A percentile compares a stretch with the other conserved stretches of the same genome.
Evolutionary conservation across 2,329 filamentous ascomycete genomes (phyloP).

Genomic region (Neopestalotiopsis clavispora): DNA sequence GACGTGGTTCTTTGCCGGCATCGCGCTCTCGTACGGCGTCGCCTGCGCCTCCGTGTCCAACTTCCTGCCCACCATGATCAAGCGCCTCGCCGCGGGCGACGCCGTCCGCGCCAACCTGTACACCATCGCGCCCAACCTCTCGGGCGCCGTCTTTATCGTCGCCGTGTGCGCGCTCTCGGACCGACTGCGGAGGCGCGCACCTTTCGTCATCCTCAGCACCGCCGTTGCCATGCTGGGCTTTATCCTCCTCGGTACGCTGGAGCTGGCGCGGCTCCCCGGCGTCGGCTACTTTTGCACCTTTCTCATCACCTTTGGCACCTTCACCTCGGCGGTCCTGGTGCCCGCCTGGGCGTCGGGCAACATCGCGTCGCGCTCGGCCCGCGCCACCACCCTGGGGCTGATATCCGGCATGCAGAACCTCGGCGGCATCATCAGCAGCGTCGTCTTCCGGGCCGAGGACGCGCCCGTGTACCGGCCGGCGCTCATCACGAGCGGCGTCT

Average conservation of each 20-base stretch:
- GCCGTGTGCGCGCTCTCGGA: constrained; percentile 21
- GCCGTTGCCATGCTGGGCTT: constrained; percentile 24
- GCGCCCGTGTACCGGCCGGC: constrained; percentile 26
- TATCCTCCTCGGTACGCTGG: constrained; percentile 26
- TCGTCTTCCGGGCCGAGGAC: constrained; percentile 23
- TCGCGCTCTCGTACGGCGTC: constrained; percentile 24
- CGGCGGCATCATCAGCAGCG: constrained; percentile 24
- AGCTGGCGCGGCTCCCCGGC: constrained; percentile 24
- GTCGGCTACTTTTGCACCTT: constrained; percentile 31
- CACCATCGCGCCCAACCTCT: constrained; percentile 31
- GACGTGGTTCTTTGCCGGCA: constrained; percentile 23
- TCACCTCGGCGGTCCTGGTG: constrained; percentile 27
- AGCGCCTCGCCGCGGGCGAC: constrained; percentile 38
- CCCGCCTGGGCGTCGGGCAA: constrained; percentile 24
- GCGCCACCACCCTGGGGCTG: constrained; percentile 23
- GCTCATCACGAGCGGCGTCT: constrained; percentile 20
- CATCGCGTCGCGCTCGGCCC: constrained; percentile 21
- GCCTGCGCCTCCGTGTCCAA: constrained; percentile 24
- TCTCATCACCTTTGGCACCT: constrained; percentile 28
- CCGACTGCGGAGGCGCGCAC: constrained; percentile 23
- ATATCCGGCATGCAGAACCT: constrained; percentile 23
- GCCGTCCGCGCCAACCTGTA: constrained; percentile 34
- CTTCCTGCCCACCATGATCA: constrained; percentile 34
- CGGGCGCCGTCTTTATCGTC: constrained; percentile 22
- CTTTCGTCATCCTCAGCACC: constrained; percentile 25